Conservation (phyloP, 805 yeast genomes). For the Zygosaccharomyces siamensis region DNA sequence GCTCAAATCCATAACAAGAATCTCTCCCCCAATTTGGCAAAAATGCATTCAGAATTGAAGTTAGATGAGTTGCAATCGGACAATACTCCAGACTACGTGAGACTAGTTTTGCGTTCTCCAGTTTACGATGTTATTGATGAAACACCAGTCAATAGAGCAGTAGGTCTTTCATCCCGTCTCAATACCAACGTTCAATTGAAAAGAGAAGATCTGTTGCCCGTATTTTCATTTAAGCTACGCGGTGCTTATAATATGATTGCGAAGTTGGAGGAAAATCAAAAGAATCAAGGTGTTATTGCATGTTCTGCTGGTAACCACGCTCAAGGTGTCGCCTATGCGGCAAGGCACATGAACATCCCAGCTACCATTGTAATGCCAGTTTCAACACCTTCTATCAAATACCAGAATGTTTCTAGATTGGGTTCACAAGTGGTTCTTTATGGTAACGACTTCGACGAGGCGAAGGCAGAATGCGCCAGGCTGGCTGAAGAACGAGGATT, state of each 20-base stretch:
- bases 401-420: slow-evolving; percentile 80
- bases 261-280: slow-evolving; percentile 55
- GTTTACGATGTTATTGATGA: slow-evolving; percentile 94
- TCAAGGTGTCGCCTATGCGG: slow-evolving; percentile 95
- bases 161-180: slow-evolving; percentile 65
- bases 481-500: slow-evolving; percentile 64
- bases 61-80: slow-evolving; percentile 49
- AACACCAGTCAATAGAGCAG: slow-evolving; percentile 76
- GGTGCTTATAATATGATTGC: slow-evolving; percentile 99
- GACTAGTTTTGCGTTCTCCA: slow-evolving; percentile 82
- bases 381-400: slow-evolving; percentile 93
- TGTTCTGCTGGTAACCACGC: slow-evolving; percentile 99
- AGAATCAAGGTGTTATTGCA: slow-evolving; percentile 86
- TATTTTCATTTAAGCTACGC: slow-evolving; percentile 90
- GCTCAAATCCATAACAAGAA: slow-evolving; percentile 18
- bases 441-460: slow-evolving; percentile 95
- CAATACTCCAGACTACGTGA: slow-evolving; percentile 88
- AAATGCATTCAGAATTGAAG: slow-evolving; percentile 31
- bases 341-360: slow-evolving; percentile 77
- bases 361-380: slow-evolving; percentile 98
- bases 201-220: slow-evolving; percentile 91
- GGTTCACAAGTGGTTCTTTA: slow-evolving; percentile 91
- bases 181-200: slow-evolving; percentile 74
- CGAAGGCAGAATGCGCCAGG: slow-evolving; percentile 83
- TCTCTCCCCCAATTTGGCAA: slow-evolving; percentile 22